These are phyloP conservation scores for Colletotrichum neosansevieriae DNA, from an alignment of 2,329 filamentous ascomycete genomes.

Conservation along the genomic window DNA sequence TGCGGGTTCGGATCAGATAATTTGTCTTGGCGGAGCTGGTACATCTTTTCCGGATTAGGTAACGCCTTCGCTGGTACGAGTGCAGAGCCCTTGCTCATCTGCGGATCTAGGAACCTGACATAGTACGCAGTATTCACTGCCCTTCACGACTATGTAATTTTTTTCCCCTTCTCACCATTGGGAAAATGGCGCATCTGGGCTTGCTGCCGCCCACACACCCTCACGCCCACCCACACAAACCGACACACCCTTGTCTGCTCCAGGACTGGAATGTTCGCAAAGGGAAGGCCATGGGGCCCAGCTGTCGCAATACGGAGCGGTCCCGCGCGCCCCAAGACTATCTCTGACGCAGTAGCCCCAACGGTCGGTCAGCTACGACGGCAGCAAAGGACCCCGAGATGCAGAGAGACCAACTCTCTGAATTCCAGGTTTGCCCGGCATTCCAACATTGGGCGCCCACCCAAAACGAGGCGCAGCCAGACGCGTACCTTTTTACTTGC, in stretches of 20 bases:
- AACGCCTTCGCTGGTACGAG: conserved; percentile 4
- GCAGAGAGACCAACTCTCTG: background rate
- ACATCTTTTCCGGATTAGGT: conserved; percentile 22
- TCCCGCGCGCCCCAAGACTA: conserved; percentile 10
- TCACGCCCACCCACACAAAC: conserved; percentile 20
- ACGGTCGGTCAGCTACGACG: conserved; percentile 20
- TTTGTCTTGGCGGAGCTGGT: conserved; percentile 38
- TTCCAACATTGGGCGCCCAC: conserved; percentile 10
- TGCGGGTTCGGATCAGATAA: conserved; percentile 42
- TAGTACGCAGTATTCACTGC: no score
- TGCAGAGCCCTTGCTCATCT: conserved; percentile 18
- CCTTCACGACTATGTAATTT: background rate
- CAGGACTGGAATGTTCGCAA: conserved; percentile 20
- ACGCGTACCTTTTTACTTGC: conserved; percentile 15
- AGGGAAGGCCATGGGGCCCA: conserved; percentile 10
- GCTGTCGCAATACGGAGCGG: conserved; percentile 11
- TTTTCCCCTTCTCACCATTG: background rate
- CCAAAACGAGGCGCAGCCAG: conserved; percentile 26
- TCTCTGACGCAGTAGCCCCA: conserved; percentile 21
- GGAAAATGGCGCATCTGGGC: conserved; percentile 40
- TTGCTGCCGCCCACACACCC: conserved; percentile 13
- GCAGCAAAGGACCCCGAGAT: conserved; percentile 22
- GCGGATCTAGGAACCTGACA: conserved; percentile 29
- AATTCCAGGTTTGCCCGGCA: background rate
- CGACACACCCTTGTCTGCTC: conserved; percentile 24